Base-by-base conservation (phyloP, 1,284 basidiomycete genomes). In the Fomitopsis schrenkii region DNA sequence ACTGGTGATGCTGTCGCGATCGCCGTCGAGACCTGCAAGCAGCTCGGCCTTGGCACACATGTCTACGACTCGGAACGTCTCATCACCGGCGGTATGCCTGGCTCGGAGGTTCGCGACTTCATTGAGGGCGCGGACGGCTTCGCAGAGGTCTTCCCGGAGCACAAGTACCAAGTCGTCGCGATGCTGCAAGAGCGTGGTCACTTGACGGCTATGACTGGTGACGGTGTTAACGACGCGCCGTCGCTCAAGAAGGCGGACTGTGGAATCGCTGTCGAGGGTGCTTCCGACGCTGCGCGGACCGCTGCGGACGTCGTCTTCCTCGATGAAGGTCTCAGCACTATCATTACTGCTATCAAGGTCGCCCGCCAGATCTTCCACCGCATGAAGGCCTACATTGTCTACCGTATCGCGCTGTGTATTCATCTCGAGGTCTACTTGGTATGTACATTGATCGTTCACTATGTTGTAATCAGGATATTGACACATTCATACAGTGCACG, bases 171-270 rank as follows among this genome's bases (percentile, higher is more conserved):
- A 36, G 60, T 61, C 56, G 60, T 61, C 17, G 30, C 46, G 60
- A 58, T 61, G 60, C 60, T 61, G 9, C 60, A 61, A 48, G 48
- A 61, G 52, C 56, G 60, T 40, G 60, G 60, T 26, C 60, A 61
- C 35, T 58, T 61, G 56, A 61, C 60, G 17, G 60, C 60, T 5
- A 61, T 61, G 60, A 61, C 60, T 28, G 60, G 60, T 26, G 60
- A 61, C 19, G 56, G 56, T 45, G 56, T 58, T 10, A 58, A 61
- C 50, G 60, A 61, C 46, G 60, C 60, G 2, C 60, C 60, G 6
- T 61, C 60, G n/a, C 50, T 61, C n/a, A 61, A 61, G 42, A 61
- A 61, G 60, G 60, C 60, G 7, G 60, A 61, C 52, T 61, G 60
- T 42, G 60, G 60, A 45, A 61, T 61, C 26, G 60, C 60, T 41